Evolutionary conservation across 371 early-diverging fungal species (phyloP), one percentile per base, ranked within the genome.

Genomic region (Rhizomucor pusillus): DNA sequence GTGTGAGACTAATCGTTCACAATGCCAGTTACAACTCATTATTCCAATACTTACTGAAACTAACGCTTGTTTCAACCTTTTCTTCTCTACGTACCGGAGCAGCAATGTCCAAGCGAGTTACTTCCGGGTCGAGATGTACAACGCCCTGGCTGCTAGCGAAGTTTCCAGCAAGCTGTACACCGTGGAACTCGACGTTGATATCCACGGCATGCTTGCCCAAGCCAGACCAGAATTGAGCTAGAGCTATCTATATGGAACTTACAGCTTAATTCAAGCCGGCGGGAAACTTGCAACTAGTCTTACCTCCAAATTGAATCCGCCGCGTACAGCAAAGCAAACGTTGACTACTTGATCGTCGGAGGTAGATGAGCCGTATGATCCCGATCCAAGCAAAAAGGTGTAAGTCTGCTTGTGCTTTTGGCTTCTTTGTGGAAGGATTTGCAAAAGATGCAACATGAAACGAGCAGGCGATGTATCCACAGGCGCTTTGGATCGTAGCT

Each of bases 141-240:
- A 85, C 69, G 12, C 80, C 67, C 29, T 79, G 60, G 50, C 82
- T 77, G 22, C 86, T 91, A 50, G 87, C 72, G 33, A 86, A 74
- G 43, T 75, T 63, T 7, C 85, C 82, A 7, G 73, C 59, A n/a
- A 87, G 35, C 47, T 79, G 75, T 39, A 96, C 69, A 37, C 95
- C 94, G 64, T 89, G 90, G 77, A 97, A 96, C 20, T 82, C 78
- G 24, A 95, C 54, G 10, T 82, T 79, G 12, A 93, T 61, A 16
- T 87, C 84, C 11, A 94, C 73, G 11, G 60, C 60, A 57, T 93
- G 91, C 13, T 76, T 68, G 33, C 87, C 93, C 11, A 88, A 70
- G 54, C 82, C 79, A 51, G 88, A 88, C 94, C 96, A 96, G 70
- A 88, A 93, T 64, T 94, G 95, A 3, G 92, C 94, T 39, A 94